phyloP scores from a whole-genome alignment of 495 filamentous ascomycete genomes.

The Thozetella sp. region DNA sequence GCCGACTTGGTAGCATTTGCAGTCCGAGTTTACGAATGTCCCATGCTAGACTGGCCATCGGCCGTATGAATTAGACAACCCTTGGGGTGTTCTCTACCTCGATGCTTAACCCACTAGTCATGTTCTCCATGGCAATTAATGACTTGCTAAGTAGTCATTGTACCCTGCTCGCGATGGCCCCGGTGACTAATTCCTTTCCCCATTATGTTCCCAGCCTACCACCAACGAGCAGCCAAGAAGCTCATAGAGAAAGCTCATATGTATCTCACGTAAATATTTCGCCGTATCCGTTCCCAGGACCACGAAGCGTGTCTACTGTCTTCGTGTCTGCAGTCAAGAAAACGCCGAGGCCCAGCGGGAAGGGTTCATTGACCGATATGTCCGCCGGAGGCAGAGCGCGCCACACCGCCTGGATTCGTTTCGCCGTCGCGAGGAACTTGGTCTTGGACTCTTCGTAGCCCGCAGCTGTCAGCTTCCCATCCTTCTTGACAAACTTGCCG shows the following conservation, averaged over 20 bases:
- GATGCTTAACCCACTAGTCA: no score
- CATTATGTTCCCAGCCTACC: no score
- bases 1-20: no score
- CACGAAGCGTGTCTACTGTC: neutral
- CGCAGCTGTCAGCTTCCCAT: slow-evolving; percentile 5
- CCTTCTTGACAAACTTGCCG: slow-evolving; percentile 14
- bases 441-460: slow-evolving; percentile 9
- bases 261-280: neutral
- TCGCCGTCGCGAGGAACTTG: slow-evolving; percentile 14
- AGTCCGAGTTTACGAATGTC: no score
- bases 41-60: no score
- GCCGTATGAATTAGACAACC: no score
- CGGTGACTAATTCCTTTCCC: no score
- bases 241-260: no score
- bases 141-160: no score
- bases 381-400: neutral
- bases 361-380: neutral
- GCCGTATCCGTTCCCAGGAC: neutral
- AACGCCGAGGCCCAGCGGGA: neutral
- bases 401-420: slow-evolving; percentile 14
- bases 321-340: neutral
- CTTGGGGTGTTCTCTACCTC: no score
- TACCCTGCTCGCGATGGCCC: no score
- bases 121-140: no score
- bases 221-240: neutral